Percentiles rank a stretch among this genome's conserved stretches.
Conservation (phyloP, 345 rosid species). For the Lepidium sativum region DNA sequence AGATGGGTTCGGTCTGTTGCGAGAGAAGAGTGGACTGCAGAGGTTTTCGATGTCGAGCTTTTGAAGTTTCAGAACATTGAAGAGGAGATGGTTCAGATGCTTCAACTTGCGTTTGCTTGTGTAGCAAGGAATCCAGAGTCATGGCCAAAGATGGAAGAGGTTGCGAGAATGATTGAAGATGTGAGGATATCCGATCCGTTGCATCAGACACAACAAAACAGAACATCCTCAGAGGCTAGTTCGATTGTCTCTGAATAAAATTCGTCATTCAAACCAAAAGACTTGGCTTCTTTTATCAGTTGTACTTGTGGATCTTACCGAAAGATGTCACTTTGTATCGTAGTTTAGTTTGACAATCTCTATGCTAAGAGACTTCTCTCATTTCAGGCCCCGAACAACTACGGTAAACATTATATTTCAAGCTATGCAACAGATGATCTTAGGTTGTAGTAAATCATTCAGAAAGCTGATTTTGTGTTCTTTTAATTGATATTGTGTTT, state of each 20-base stretch:
- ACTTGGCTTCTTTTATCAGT: background rate
- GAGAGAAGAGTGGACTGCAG: constrained; percentile 85
- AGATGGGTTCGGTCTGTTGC: constrained; percentile 87
- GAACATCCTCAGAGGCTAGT: constrained; percentile 50
- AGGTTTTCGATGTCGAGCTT: constrained; percentile 80
- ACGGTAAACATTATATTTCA: no score
- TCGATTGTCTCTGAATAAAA: constrained; percentile 36
- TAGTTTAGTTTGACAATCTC: constrained; percentile 4
- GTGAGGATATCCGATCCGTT: constrained; percentile 37
- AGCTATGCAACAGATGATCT: no score
- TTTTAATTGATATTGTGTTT: no score
- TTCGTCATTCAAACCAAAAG: background rate
- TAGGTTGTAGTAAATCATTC: no score
- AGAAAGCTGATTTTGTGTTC: no score
- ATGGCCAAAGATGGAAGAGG: constrained; percentile 62
- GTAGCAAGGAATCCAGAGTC: constrained; percentile 48
- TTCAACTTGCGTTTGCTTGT: constrained; percentile 65
- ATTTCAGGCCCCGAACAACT: no score
- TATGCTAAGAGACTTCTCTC: no score
- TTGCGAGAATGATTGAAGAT: constrained; percentile 56
- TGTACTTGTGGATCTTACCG: background rate
- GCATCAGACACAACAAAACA: constrained; percentile 24
- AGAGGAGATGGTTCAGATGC: constrained; percentile 88
- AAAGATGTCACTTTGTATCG: background rate
- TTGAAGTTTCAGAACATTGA: constrained; percentile 48